A percentile compares a stretch with the other conserved stretches of the same genome.
phyloP scores from a whole-genome alignment of 257 asterid species.

The Penstemon barbatus region DNA sequence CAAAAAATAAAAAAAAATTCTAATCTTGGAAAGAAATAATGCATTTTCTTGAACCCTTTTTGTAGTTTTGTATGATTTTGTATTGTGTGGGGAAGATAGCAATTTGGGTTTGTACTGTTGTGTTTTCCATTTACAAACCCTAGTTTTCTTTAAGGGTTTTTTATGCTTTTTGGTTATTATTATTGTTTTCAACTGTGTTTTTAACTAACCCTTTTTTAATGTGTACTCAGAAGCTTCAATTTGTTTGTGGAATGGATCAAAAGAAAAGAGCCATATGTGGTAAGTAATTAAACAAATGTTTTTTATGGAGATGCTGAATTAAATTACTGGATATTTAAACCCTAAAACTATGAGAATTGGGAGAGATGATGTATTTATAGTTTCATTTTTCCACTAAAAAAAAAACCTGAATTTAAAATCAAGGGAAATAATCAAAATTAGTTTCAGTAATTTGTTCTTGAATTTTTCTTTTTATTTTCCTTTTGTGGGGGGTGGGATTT shows the following conservation, averaged over 20 bases:
- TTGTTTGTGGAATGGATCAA: neutral
- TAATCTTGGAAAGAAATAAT: neutral
- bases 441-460: neutral
- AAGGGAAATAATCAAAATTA: neutral
- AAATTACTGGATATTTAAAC: neutral
- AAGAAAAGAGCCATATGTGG: slow-evolving; percentile 14
- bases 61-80: slow-evolving; percentile 1
- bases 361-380: neutral
- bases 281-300: neutral
- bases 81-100: neutral
- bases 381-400: neutral
- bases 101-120: slow-evolving; percentile 9
- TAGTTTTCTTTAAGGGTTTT: slow-evolving; percentile 17
- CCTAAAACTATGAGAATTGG: slow-evolving; percentile 19
- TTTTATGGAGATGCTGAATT: no score
- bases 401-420: neutral
- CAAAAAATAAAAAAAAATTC: no score
- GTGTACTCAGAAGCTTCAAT: slow-evolving; percentile 15
- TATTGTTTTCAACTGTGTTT: neutral
- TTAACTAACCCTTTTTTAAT: no score
- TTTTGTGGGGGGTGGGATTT: neutral
- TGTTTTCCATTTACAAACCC: slow-evolving; percentile 26
- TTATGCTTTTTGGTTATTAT: neutral
- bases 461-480: no score
- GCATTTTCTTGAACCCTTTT: neutral